Conservation (phyloP, 78 protist genomes). For the Mastigamoeba balamuthi region DNA sequence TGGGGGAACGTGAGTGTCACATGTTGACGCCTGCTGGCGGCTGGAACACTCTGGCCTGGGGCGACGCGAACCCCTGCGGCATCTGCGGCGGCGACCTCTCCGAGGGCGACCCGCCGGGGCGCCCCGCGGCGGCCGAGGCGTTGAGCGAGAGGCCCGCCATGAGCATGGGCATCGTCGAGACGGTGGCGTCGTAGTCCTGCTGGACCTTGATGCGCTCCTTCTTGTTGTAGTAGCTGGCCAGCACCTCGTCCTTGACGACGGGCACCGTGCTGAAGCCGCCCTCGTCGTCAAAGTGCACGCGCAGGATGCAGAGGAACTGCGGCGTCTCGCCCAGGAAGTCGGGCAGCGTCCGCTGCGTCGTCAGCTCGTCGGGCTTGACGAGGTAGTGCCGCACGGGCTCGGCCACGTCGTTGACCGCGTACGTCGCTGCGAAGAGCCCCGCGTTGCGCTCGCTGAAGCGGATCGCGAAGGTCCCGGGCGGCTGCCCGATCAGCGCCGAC, state of each 20-base stretch:
- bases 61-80: too few species aligned
- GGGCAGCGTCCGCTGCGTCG: constrained; percentile 38
- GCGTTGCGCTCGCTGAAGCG: constrained; percentile 50
- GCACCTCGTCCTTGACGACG: constrained; percentile 22
- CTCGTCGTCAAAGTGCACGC: constrained; percentile 18
- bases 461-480: constrained; percentile 48
- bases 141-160: too few species aligned
- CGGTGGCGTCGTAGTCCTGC: too few species aligned
- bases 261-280: constrained; percentile 12
- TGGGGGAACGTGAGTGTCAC: too few species aligned
- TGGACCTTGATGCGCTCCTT: too few species aligned
- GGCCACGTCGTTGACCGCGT: constrained; percentile 17
- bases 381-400: constrained; percentile 43
- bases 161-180: too few species aligned
- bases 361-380: constrained; percentile 12
- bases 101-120: too few species aligned
- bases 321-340: constrained; percentile 50
- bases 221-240: constrained; percentile 26
- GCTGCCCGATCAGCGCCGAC: constrained; percentile 30
- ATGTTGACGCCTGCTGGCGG: too few species aligned
- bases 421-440: constrained; percentile 46
- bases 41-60: too few species aligned
- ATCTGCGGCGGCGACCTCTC: too few species aligned
- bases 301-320: constrained; percentile 37
- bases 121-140: too few species aligned